A percentile compares a stretch with the other conserved stretches of the same genome.
phyloP scores from a whole-genome alignment of 306 rosid genomes.

The Calophaca sinica region DNA sequence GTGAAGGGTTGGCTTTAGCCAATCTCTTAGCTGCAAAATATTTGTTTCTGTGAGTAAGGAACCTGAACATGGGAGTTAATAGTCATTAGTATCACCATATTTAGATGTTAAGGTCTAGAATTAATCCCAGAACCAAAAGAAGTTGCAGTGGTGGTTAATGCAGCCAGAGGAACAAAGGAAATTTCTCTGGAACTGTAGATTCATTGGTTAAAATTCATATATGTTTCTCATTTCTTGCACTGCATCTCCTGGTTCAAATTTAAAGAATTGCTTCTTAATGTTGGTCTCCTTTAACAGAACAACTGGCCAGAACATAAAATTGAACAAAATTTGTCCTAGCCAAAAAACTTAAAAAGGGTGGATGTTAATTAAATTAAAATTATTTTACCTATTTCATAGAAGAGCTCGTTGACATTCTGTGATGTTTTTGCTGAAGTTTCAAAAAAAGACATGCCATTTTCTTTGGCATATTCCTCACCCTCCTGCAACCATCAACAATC shows the following conservation, averaged over 20 bases:
- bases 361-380: neutral
- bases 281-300: constrained; percentile 7
- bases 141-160: neutral
- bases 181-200: neutral
- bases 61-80: neutral
- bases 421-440: constrained; percentile 95
- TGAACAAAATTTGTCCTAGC: constrained; percentile 13
- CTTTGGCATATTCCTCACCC: constrained; percentile 81
- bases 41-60: constrained; percentile 13
- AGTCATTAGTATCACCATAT: neutral
- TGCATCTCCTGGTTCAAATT: neutral
- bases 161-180: neutral
- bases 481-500: constrained; percentile 58
- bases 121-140: neutral
- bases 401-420: constrained; percentile 87
- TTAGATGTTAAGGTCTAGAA: neutral
- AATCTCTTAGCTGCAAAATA: constrained; percentile 71
- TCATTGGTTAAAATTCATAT: neutral
- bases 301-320: neutral
- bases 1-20: constrained; percentile 76
- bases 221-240: neutral
- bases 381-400: constrained; percentile 82
- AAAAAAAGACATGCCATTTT: constrained; percentile 71
- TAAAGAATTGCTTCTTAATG: no score
- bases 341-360: neutral